phyloP scores from a whole-genome alignment of 148 eudicot species.

The Spergularia bocconei region DNA sequence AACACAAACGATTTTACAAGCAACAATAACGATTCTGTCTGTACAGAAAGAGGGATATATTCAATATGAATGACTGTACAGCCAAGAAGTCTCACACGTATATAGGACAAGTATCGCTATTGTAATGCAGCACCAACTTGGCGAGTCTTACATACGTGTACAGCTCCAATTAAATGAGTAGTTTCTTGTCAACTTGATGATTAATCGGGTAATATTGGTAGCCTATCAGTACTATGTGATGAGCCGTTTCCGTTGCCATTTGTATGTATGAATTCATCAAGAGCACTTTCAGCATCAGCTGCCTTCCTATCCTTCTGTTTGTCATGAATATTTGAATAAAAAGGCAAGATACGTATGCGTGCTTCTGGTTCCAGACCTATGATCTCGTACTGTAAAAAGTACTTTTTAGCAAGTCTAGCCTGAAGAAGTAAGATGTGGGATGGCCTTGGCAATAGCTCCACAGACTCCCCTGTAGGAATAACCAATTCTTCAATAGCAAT shows the following conservation, averaged over 20 bases:
- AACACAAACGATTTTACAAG: not conserved
- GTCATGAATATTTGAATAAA: conserved; percentile 31
- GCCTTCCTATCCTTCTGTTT: conserved; percentile 25
- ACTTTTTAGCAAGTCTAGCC: conserved; percentile 57
- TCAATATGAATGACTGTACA: not conserved
- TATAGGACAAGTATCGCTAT: not conserved
- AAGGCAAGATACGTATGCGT: conserved; percentile 53
- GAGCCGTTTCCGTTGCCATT: conserved; percentile 52
- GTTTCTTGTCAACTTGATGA: conserved; percentile 28
- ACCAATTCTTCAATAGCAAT: conserved; percentile 76
- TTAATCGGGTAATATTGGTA: conserved; percentile 79
- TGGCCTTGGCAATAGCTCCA: conserved; percentile 76
- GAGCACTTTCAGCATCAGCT: conserved; percentile 31
- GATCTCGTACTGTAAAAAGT: conserved; percentile 57
- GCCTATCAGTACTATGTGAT: conserved; percentile 40
- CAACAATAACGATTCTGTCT: not conserved
- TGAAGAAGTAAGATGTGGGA: conserved; percentile 59
- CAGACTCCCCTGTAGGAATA: conserved; percentile 72
- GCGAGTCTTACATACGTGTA: not conserved
- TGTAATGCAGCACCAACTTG: not conserved
- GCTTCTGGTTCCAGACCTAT: conserved; percentile 46
- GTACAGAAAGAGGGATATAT: conserved; percentile 11
- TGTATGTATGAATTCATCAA: conserved; percentile 37
- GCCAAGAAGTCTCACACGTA: conserved; percentile 8
- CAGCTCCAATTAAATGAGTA: conserved; percentile 18